phyloP scores from a whole-genome alignment of 441 rosid genomes.

The Metrosideros polymorpha region DNA sequence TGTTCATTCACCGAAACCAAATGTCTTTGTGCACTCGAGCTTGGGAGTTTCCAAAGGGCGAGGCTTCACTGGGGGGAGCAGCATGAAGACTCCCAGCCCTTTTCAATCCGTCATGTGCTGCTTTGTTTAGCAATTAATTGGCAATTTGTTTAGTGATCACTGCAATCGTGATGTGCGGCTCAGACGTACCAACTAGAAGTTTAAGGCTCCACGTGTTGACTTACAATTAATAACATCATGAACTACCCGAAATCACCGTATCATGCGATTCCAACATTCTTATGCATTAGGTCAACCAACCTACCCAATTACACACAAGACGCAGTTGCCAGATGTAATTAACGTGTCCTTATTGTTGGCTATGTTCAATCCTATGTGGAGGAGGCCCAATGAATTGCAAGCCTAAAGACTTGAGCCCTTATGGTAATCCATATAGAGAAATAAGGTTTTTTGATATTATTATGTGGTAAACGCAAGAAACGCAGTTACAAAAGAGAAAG shows the following conservation, averaged over 20 bases:
- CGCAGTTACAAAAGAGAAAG: no score
- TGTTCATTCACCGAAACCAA: no score
- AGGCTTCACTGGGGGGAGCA: no score
- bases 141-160: background rate
- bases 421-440: no score
- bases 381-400: no score
- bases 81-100: background rate
- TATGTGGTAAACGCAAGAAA: no score
- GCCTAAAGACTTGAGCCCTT: no score
- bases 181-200: background rate
- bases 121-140: background rate
- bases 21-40: no score
- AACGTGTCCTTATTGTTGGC: accelerated
- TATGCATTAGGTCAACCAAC: background rate
- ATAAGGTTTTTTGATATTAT: no score
- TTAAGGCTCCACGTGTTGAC: background rate
- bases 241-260: background rate
- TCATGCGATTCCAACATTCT: background rate
- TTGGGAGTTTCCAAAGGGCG: no score
- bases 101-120: background rate
- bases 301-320: background rate
- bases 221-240: background rate
- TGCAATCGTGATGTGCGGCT: background rate
- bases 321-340: background rate
- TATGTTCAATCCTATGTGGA: no score